Conservation (phyloP, 2,329 filamentous ascomycete genomes). For the Cladophialophora carrionii region DNA sequence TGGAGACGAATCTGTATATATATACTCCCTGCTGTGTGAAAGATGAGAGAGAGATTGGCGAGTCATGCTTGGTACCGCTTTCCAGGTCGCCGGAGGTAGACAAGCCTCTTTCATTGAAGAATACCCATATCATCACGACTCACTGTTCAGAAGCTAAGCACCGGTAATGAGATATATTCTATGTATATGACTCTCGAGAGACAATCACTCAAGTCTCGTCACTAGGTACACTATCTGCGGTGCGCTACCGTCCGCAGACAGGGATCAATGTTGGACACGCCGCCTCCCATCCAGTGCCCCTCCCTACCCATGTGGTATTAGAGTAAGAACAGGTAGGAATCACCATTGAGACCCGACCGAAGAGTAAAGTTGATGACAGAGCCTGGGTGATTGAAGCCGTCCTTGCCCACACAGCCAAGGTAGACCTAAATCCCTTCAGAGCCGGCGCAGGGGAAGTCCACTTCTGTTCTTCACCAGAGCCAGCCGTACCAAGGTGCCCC, state of each 20-base stretch:
- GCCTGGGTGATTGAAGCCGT: neutral
- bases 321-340: neutral
- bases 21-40: neutral
- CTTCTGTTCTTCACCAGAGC: neutral
- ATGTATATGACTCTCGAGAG: constrained; percentile 19
- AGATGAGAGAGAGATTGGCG: neutral
- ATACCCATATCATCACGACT: constrained; percentile 6
- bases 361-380: neutral
- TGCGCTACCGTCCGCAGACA: neutral
- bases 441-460: neutral
- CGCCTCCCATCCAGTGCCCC: neutral
- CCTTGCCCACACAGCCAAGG: neutral
- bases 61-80: neutral
- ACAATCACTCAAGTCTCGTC: constrained; percentile 15
- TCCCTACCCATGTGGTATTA: neutral
- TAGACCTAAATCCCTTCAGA: neutral
- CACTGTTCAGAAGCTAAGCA: neutral
- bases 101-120: neutral
- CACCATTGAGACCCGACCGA: neutral
- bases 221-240: constrained; percentile 9
- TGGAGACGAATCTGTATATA: neutral
- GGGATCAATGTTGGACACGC: neutral
- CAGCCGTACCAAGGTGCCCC: neutral
- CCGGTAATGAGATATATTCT: neutral
- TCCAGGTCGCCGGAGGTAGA: neutral